Percentiles rank a stretch among this genome's conserved stretches.
Evolutionary conservation across 495 filamentous ascomycete species (phyloP).

Genomic region (Xylaria acuta): DNA sequence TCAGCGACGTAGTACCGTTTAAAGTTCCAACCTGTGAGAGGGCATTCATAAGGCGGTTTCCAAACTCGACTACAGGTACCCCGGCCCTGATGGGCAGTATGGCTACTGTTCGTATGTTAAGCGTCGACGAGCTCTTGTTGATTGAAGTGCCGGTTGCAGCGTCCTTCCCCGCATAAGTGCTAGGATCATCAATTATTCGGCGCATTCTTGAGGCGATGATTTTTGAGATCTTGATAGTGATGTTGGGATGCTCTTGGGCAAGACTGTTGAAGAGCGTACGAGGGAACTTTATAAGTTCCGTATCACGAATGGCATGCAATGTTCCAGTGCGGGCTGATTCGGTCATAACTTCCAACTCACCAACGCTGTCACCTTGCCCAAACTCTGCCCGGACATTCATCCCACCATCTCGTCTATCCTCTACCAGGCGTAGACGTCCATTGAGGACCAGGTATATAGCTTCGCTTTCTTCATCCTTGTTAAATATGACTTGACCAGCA

Average conservation of each 20-base stretch:
- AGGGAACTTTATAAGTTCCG: conserved; percentile 94
- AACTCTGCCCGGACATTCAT: conserved; percentile 91
- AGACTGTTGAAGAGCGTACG: conserved; percentile 97
- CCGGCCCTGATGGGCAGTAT: conserved; percentile 90
- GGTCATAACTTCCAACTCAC: conserved; percentile 95
- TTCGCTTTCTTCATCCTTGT: conserved; percentile 94
- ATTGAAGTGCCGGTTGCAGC: conserved; percentile 64
- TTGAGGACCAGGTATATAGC: conserved; percentile 98
- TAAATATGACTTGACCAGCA: conserved; percentile 91
- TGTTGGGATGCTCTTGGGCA: conserved; percentile 94
- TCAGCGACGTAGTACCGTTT: conserved; percentile 89
- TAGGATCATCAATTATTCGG: conserved; percentile 79
- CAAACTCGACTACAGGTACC: conserved; percentile 93
- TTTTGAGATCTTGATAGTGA: conserved; percentile 98
- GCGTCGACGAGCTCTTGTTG: conserved; percentile 75
- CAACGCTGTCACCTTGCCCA: conserved; percentile 96
- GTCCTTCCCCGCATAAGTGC: conserved; percentile 52
- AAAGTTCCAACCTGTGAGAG: conserved; percentile 85
- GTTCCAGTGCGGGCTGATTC: conserved; percentile 88
- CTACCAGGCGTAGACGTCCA: conserved; percentile 80
- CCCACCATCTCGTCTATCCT: conserved; percentile 78
- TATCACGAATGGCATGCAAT: conserved; percentile 94
- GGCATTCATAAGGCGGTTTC: conserved; percentile 85
- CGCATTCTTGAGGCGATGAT: conserved; percentile 97
- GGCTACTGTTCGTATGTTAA: conserved; percentile 92